Evolutionary conservation across 345 rosid species (phyloP), one percentile per base, ranked within the genome.

Genomic region (Dipteronia dyeriana): DNA sequence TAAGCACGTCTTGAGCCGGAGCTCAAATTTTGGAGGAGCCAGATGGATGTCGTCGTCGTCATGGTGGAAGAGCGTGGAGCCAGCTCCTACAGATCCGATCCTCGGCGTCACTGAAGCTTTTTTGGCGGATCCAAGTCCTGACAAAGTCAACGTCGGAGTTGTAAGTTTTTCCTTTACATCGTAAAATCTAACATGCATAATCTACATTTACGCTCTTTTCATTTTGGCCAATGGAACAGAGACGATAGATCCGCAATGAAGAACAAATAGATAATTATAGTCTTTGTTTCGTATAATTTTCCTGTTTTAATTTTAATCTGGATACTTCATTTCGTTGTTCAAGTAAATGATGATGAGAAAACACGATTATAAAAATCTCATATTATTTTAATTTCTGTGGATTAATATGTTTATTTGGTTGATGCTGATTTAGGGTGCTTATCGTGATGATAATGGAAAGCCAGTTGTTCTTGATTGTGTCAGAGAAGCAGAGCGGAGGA

Each of bases 91-190:
- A 81, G 99, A 95, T 81, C 99, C 98, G 4, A 95, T 95, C 68
- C 98, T 95, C 23, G 98, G 99, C 25, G 99, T 95, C 70, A 93
- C 99, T 57, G 99, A 95, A 74, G 99, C 98, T 68, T 95, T 90
- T 82, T 90, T 93, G 68, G 97, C 96, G n/a, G 98, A 95, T 85
- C 87, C 90, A 13, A 82, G 79, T 79, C 97, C 96, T 4, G 87
- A 86, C 2, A 95, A 95, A 87, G 96, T 95, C 78, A 95, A 93
- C 65, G 98, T 95, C 66, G 99, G 99, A 85, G 99, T 95, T 65
- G 99, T 95, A 66, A 81, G 97, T 81, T 64, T 41, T 23, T 53
- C 45, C 10, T 13, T 31, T 66, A 56, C 41, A 12, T 49, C 41
- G 64, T 61, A 41, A 64, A 66, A 76, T 57, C 23, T 38, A n/a